phyloP scores from a whole-genome alignment of 2,329 filamentous ascomycete species.

The Biscogniauxia mediterranea region DNA sequence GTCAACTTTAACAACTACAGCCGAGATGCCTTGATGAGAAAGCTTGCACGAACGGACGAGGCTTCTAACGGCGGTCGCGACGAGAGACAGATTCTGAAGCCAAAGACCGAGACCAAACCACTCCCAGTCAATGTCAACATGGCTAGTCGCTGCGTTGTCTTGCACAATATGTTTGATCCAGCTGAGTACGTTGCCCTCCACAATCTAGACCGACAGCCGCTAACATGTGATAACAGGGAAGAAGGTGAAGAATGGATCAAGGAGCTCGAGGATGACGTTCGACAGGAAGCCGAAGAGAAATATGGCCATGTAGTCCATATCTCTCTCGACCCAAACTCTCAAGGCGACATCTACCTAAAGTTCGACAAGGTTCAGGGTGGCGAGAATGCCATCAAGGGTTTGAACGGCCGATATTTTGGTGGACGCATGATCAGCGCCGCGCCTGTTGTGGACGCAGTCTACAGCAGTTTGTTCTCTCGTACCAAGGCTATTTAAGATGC shows the following conservation, averaged over 20 bases:
- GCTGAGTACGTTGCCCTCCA: constrained; percentile 66
- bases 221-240: constrained; percentile 60
- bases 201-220: constrained; percentile 11
- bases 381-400: constrained; percentile 95
- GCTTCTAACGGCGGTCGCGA: constrained; percentile 61
- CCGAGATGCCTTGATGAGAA: constrained; percentile 97
- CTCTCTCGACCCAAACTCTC: constrained; percentile 86
- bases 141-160: constrained; percentile 88
- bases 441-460: constrained; percentile 96
- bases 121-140: constrained; percentile 84
- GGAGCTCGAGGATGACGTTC: constrained; percentile 91
- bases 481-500: constrained; percentile 74
- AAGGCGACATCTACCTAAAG: constrained; percentile 97
- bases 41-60: constrained; percentile 95
- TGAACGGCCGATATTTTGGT: constrained; percentile 96
- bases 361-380: constrained; percentile 94
- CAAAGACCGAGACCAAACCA: constrained; percentile 75
- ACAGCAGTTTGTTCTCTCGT: constrained; percentile 92
- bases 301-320: constrained; percentile 99
- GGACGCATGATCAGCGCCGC: constrained; percentile 89
- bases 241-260: constrained; percentile 86
- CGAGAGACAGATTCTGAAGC: constrained; percentile 70
- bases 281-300: constrained; percentile 87
- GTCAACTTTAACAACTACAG: constrained; percentile 99
- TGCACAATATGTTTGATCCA: constrained; percentile 95